Percentiles rank a stretch among this genome's conserved stretches.
phyloP scores from a whole-genome alignment of 352 stramenopile species.

The Phytophthora colocasiae region DNA sequence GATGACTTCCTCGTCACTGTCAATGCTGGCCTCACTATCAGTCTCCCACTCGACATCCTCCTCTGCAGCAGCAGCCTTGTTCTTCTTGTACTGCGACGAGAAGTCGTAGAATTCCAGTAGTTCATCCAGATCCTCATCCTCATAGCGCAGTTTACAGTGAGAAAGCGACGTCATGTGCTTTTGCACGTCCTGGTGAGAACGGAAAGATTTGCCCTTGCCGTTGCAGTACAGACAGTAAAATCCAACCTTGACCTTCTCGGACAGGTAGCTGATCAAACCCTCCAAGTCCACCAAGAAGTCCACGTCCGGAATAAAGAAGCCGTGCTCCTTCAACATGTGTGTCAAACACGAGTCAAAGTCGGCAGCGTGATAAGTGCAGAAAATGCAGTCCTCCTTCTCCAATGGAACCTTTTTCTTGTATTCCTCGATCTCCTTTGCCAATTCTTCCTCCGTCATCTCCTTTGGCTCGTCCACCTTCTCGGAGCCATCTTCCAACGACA shows the following conservation, averaged over 20 bases:
- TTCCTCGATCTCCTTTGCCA: slow-evolving; percentile 71
- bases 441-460: slow-evolving; percentile 64
- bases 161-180: slow-evolving; percentile 95
- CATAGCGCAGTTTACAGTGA: slow-evolving; percentile 93
- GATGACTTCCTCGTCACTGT: slow-evolving; percentile 78
- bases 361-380: slow-evolving; percentile 66
- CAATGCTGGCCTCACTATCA: slow-evolving; percentile 80
- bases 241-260: slow-evolving; percentile 96
- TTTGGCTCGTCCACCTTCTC: slow-evolving; percentile 29
- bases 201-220: slow-evolving; percentile 91
- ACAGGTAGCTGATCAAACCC: slow-evolving; percentile 93
- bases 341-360: slow-evolving; percentile 78
- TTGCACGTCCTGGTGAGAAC: slow-evolving; percentile 88
- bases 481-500: slow-evolving; percentile 26
- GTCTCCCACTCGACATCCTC: slow-evolving; percentile 79
- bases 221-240: slow-evolving; percentile 97
- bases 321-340: slow-evolving; percentile 95
- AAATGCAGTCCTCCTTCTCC: slow-evolving; percentile 86
- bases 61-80: slow-evolving; percentile 32
- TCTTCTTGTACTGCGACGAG: slow-evolving; percentile 79
- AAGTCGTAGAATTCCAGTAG: slow-evolving; percentile 93
- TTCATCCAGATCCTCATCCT: slow-evolving; percentile 92
- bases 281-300: slow-evolving; percentile 93
- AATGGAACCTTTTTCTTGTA: slow-evolving; percentile 80
- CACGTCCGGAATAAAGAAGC: slow-evolving; percentile 96